Evolutionary conservation across 495 filamentous ascomycete genomes (phyloP), one percentile per base, ranked within the genome.

Genomic region (Aspergillus ostianus): DNA sequence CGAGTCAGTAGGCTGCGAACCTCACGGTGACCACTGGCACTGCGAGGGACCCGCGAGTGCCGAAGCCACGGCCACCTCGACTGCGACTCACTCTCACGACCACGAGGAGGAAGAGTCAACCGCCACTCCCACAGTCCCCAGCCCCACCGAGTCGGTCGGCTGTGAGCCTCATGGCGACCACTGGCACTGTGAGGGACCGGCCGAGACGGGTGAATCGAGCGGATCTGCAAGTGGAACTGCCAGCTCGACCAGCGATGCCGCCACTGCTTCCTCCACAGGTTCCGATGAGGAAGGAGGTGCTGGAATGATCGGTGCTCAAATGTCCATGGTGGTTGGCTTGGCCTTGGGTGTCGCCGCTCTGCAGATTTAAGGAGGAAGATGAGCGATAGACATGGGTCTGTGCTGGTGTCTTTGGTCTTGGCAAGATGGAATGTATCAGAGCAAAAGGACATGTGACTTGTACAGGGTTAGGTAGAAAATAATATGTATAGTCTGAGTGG

Each of bases 1-100:
- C 2, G 66, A 69, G 50, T 69, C 66, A 10, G 49, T 64, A 2
- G 70, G 67, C 20, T 73, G 70, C 18, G 64, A 67, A 26, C 64
- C 66, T 1, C 70, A 72, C 51, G 64, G 60, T 13, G 70, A 72
- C 45, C 68, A 70, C 32, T 72, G 70, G 65, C 65, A 67, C 59
- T 68, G 68, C 17, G 68, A 71, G 32, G 68, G 66, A 6, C 68
- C 66, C 4, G 60, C 48, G 53, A 54, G 52, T 41, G 36, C 36
- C 36, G 36, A 17, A 13, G 36, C 36, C 36, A 41, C 36, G 36
- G 36, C 36, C 8, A 41, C 57, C 27, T 29, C 47, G 5, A 21
- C 56, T 18, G 47, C 54, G 32, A 47, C 53, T 53, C 52, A 48
- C 46, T 46, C 57, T 50, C 20, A 55, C 49, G 32, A 36, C 36